These are phyloP conservation scores for Saitoella complicata DNA, from an alignment of 805 yeast genomes.

Conservation along the genomic window DNA sequence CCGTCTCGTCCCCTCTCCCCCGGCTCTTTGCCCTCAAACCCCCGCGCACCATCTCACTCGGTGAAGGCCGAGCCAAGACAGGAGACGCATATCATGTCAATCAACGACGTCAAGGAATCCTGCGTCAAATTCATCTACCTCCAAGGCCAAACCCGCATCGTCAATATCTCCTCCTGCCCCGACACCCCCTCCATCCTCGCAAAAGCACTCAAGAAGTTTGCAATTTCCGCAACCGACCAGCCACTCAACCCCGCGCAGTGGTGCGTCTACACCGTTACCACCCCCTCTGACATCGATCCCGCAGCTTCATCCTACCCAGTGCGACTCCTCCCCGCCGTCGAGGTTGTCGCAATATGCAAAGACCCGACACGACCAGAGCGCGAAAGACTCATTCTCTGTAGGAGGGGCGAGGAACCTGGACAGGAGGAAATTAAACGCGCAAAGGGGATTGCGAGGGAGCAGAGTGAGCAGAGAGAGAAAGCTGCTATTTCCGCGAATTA, in stretches of 20 bases:
- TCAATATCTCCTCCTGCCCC: conserved; percentile 63
- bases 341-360: conserved; percentile 67
- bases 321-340: conserved; percentile 54
- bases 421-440: conserved; percentile 17
- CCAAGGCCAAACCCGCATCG: conserved; percentile 52
- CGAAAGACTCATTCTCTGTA: conserved; percentile 52
- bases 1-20: no score
- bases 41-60: no score
- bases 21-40: no score
- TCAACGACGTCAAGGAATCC: no score
- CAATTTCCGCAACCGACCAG: conserved; percentile 6
- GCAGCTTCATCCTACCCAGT: conserved; percentile 8
- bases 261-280: no score
- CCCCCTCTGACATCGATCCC: no score
- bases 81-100: no score
- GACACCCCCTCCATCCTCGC: conserved; percentile 64
- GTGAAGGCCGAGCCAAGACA: no score
- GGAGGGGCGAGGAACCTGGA: conserved; percentile 43
- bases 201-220: conserved; percentile 41
- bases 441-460: conserved; percentile 11
- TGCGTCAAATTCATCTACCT: conserved; percentile 51
- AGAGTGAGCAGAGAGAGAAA: not conserved
- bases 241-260: no score
- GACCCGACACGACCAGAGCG: conserved; percentile 57
- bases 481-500: not conserved